Conservation (phyloP, 495 filamentous ascomycete species). For the Amphirosellinia nigrospora region DNA sequence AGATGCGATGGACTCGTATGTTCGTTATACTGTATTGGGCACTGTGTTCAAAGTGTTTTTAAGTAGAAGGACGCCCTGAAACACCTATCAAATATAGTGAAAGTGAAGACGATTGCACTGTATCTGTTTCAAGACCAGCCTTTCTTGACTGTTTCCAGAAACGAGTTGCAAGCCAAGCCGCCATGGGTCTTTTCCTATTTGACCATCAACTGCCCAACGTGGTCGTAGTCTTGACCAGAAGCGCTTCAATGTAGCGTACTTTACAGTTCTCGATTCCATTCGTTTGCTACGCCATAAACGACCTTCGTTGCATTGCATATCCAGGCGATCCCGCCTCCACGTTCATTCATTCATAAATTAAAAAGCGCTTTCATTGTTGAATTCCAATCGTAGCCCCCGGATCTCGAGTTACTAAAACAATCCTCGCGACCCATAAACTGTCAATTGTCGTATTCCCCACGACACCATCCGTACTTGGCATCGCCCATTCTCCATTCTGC, state of each 20-base stretch:
- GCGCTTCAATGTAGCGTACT: conserved; percentile 6
- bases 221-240: not conserved
- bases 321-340: not conserved
- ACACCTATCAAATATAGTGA: not conserved
- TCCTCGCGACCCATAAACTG: conserved; percentile 7
- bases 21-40: too few species aligned
- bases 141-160: conserved; percentile 6
- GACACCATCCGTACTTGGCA: not conserved
- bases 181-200: not conserved
- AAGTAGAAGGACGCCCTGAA: not conserved
- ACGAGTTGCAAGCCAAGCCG: conserved; percentile 9
- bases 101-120: not conserved
- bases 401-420: conserved; percentile 4
- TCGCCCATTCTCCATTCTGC: not conserved
- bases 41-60: not conserved
- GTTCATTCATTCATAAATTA: not conserved
- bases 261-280: not conserved
- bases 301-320: not conserved
- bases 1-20: too few species aligned
- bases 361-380: not conserved
- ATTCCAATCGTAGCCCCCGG: not conserved
- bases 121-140: conserved; percentile 4
- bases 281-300: not conserved
- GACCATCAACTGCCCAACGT: conserved; percentile 10
- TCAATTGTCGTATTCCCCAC: conserved; percentile 14